These are phyloP conservation scores for Spongispora temasekensis DNA, from an alignment of 1,284 basidiomycete genomes.

Conservation along the genomic window DNA sequence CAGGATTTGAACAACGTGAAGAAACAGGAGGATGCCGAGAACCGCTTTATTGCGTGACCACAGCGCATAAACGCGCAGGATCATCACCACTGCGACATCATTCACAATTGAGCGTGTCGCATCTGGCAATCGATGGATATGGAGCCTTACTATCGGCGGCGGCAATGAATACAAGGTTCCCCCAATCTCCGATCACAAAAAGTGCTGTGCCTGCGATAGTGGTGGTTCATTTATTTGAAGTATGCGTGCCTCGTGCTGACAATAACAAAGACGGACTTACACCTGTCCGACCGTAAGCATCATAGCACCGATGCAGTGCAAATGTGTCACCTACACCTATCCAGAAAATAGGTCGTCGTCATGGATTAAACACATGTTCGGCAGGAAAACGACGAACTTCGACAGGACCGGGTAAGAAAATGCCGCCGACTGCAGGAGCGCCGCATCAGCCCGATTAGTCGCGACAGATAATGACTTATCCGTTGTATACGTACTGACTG, in stretches of 20 bases:
- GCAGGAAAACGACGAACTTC: neutral
- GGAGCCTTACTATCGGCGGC: neutral
- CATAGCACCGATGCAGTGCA: neutral
- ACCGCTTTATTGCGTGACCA: neutral
- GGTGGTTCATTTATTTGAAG: too few relatives aligned
- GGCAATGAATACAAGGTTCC: neutral
- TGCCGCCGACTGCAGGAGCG: neutral
- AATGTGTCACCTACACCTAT: neutral
- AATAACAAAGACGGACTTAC: neutral
- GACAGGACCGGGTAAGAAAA: neutral
- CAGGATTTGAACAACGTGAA: neutral
- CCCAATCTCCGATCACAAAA: neutral
- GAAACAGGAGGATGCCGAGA: neutral
- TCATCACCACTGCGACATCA: neutral
- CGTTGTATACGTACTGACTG: neutral
- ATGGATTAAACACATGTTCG: neutral
- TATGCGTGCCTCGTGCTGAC: neutral
- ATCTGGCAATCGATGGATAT: neutral
- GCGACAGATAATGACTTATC: neutral
- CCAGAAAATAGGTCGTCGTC: neutral
- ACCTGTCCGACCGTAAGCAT: neutral
- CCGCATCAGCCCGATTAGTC: neutral
- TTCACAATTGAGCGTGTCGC: too few relatives aligned
- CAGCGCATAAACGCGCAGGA: neutral
- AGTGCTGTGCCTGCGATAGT: neutral